phyloP scores from a whole-genome alignment of 2,329 filamentous ascomycete species.

The Akanthomyces muscarius region DNA sequence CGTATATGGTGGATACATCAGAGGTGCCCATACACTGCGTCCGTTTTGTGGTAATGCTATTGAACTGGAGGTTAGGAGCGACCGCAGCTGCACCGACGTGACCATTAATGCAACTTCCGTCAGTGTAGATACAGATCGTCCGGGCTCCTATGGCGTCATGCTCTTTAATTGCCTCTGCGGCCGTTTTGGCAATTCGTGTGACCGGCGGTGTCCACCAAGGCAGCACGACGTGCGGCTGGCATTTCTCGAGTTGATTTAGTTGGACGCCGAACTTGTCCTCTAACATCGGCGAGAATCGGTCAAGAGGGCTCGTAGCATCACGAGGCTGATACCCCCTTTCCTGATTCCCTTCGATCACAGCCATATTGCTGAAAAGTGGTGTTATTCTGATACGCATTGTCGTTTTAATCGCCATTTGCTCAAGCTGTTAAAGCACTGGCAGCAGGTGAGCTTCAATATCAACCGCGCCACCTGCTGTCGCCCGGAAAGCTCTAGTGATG shows the following conservation, averaged over 20 bases:
- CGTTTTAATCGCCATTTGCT: slow-evolving; percentile 24
- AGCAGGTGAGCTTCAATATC: slow-evolving; percentile 26
- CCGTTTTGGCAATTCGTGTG: neutral
- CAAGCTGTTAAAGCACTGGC: slow-evolving; percentile 21
- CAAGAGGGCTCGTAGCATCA: neutral
- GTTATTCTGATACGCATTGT: slow-evolving; percentile 23
- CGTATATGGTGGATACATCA: slow-evolving; percentile 9
- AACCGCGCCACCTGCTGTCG: slow-evolving; percentile 22
- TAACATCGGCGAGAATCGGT: neutral
- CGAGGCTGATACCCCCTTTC: neutral
- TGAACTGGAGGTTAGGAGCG: neutral
- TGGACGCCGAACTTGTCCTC: neutral
- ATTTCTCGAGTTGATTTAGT: neutral
- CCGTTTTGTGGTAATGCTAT: slow-evolving; percentile 2
- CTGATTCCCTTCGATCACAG: neutral
- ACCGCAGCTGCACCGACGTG: slow-evolving; percentile 12
- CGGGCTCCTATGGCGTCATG: neutral
- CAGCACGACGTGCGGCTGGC: neutral
- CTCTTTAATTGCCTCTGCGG: neutral
- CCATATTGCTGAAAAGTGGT: slow-evolving; percentile 16
- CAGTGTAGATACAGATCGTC: slow-evolving; percentile 13
- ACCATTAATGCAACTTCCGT: slow-evolving; percentile 11
- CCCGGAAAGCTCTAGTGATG: slow-evolving; percentile 27
- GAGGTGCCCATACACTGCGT: slow-evolving; percentile 11
- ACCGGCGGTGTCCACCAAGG: neutral